Conservation (phyloP, 1,284 basidiomycete species). For the Cutaneotrichosporon dermatis region DNA sequence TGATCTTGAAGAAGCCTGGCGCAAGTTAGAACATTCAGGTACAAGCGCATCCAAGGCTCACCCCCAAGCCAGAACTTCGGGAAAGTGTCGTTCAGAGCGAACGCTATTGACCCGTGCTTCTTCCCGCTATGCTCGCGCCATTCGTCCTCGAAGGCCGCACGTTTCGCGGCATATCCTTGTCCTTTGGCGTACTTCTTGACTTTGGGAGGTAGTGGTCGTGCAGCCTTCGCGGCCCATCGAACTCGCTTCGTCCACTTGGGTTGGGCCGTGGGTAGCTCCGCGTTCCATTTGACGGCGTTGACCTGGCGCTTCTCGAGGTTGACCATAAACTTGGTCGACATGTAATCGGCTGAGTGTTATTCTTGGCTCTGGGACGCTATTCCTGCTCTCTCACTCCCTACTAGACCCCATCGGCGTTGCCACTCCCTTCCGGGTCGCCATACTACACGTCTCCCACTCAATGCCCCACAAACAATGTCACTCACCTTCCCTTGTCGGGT, state of each 20-base stretch:
- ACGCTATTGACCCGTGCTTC: constrained; percentile 57
- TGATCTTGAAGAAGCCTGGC: constrained; percentile 47
- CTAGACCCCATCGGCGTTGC: too few relatives aligned
- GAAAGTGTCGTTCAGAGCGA: constrained; percentile 69
- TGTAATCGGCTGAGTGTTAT: constrained; percentile 50
- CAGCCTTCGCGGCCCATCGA: constrained; percentile 53
- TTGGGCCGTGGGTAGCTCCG: constrained; percentile 16
- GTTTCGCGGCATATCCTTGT: background rate
- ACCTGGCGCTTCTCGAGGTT: constrained; percentile 28
- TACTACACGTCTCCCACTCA: too few relatives aligned
- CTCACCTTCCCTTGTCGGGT: constrained; percentile 51
- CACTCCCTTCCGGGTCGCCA: too few relatives aligned
- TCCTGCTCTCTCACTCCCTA: too few relatives aligned
- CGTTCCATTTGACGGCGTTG: constrained; percentile 41
- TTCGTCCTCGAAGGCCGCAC: constrained; percentile 27
- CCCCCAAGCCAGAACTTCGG: constrained; percentile 68
- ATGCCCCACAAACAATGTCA: background rate
- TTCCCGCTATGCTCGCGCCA: constrained; percentile 40
- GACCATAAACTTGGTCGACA: constrained; percentile 52
- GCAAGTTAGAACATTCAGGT: background rate
- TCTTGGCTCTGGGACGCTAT: background rate
- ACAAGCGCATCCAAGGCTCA: constrained; percentile 14
- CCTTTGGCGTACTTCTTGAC: constrained; percentile 14
- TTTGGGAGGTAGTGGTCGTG: constrained; percentile 18
- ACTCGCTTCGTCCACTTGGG: constrained; percentile 52